Conservation (phyloP, 306 rosid genomes). For the Trifolium dubium region DNA sequence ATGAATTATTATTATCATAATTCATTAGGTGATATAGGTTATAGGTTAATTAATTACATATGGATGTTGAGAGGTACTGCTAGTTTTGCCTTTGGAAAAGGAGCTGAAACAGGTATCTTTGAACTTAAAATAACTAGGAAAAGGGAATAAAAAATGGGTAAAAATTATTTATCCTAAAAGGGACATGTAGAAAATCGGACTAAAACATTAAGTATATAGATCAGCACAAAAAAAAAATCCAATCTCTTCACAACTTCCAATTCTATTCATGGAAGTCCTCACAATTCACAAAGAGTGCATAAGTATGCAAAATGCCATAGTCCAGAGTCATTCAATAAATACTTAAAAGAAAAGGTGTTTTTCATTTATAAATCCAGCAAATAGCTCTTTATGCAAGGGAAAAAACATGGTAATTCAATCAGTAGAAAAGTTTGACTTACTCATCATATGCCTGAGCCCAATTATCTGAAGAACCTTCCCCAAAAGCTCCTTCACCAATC, state of each 20-base stretch:
- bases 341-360: conserved; percentile 6
- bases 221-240: conserved; percentile 9
- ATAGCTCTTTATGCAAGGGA: background rate
- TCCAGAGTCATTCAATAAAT: conserved; percentile 4
- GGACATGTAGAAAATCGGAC: conserved; percentile 21
- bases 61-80: background rate
- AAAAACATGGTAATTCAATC: background rate
- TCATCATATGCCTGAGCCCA: conserved; percentile 92
- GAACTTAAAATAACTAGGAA: background rate
- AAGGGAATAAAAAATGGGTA: conserved; percentile 28
- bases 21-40: background rate
- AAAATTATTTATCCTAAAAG: conserved; percentile 1
- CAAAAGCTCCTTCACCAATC: conserved; percentile 74
- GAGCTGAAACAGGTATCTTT: conserved; percentile 2
- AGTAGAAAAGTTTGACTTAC: conserved; percentile 58
- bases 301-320: conserved; percentile 1
- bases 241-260: conserved; percentile 4
- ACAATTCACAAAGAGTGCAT: background rate
- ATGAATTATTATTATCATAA: conserved; percentile 9
- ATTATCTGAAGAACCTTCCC: conserved; percentile 61
- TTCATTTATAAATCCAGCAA: conserved; percentile 1
- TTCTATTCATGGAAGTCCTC: conserved; percentile 1
- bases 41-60: background rate
- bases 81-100: background rate
- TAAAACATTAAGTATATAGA: conserved; percentile 20